Conservation (phyloP, 1,284 basidiomycete genomes). For the Melampsora occidentalis region DNA sequence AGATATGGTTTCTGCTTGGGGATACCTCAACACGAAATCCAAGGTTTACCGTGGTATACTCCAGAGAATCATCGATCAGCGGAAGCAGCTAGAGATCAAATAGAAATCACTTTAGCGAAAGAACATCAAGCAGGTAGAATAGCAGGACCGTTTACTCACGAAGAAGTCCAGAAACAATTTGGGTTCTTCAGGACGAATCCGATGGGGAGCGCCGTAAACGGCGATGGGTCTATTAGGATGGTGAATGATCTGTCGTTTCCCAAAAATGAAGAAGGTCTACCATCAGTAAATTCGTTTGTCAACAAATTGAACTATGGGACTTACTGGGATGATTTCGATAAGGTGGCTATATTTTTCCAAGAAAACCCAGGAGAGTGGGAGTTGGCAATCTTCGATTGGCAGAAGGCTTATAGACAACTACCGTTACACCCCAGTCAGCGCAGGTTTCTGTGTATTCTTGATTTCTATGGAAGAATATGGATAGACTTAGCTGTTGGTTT, state of each 20-base stretch:
- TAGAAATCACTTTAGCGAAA: not conserved
- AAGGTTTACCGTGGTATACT: not conserved
- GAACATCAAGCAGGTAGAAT: no score
- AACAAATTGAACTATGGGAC: not conserved
- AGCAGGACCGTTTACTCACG: no score
- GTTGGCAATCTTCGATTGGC: not conserved
- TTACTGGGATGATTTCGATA: conserved; percentile 2
- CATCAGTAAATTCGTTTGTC: conserved; percentile 2
- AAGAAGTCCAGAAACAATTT: no score
- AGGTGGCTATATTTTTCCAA: not conserved
- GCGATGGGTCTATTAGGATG: not conserved
- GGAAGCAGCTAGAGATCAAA: not conserved
- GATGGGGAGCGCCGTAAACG: not conserved
- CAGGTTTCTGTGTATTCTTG: not conserved
- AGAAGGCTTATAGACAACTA: not conserved
- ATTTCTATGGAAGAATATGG: not conserved
- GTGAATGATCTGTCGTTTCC: not conserved
- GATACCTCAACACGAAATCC: not conserved
- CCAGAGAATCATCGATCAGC: not conserved
- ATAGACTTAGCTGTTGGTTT: not conserved
- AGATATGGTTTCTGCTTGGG: no score
- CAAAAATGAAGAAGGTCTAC: not conserved
- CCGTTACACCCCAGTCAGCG: not conserved
- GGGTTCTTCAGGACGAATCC: not conserved
- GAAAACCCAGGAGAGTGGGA: not conserved